phyloP scores from a whole-genome alignment of 179 eudicot species.

The Heliamphora pulchella region DNA sequence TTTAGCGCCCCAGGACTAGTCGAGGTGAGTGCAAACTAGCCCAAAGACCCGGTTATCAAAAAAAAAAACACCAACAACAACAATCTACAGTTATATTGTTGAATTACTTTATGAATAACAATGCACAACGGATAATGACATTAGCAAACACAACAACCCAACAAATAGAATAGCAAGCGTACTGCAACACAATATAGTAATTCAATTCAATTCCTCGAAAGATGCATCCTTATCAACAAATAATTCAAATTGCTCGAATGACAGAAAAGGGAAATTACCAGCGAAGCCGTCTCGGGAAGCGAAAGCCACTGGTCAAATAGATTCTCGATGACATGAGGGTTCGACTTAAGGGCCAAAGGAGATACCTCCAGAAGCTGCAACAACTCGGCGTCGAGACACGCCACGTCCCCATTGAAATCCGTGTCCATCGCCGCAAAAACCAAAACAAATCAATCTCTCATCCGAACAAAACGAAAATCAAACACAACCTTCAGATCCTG shows the following conservation, averaged over 20 bases:
- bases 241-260: not conserved
- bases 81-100: not conserved
- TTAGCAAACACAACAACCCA: not conserved
- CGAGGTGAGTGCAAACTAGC: no score
- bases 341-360: constrained; percentile 58
- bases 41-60: no score
- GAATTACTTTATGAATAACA: not conserved
- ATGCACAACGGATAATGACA: not conserved
- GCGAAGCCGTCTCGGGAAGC: constrained; percentile 50
- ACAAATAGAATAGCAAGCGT: not conserved
- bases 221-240: not conserved
- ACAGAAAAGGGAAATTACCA: constrained; percentile 22
- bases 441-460: constrained; percentile 9
- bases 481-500: constrained; percentile 23
- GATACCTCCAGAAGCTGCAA: constrained; percentile 80
- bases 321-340: constrained; percentile 60
- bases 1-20: no score
- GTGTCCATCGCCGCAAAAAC: constrained; percentile 34
- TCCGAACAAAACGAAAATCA: not conserved
- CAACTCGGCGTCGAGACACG: constrained; percentile 59
- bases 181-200: constrained; percentile 15
- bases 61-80: no score
- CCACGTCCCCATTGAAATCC: constrained; percentile 69
- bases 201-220: constrained; percentile 22
- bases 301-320: constrained; percentile 90